Evolutionary conservation across 306 rosid genomes (phyloP).

Genomic region (Albizia julibrissin): DNA sequence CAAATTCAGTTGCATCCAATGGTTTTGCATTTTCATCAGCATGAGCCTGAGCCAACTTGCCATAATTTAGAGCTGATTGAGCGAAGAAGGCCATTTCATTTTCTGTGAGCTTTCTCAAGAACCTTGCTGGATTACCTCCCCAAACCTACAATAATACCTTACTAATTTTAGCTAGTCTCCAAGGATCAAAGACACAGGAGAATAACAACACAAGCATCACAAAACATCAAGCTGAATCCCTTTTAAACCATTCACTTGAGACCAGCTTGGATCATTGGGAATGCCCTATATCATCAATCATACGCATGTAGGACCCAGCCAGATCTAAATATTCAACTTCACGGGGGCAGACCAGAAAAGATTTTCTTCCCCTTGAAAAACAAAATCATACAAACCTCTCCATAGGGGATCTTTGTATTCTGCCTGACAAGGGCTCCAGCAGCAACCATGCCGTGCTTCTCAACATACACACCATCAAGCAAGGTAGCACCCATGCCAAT

Average conservation of each 20-base stretch:
- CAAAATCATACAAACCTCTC: constrained; percentile 70
- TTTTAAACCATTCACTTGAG: constrained; percentile 19
- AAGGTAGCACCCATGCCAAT: constrained; percentile 94
- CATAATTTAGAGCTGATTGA: constrained; percentile 81
- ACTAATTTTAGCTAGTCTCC: background rate
- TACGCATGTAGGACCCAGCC: background rate
- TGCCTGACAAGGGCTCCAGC: constrained; percentile 97
- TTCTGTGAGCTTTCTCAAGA: constrained; percentile 90
- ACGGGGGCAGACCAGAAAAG: background rate
- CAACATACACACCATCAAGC: constrained; percentile 90
- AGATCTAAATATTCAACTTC: constrained; percentile 14
- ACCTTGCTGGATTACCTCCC: constrained; percentile 98
- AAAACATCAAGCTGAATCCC: constrained; percentile 16
- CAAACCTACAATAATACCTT: constrained; percentile 61
- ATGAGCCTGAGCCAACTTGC: constrained; percentile 90
- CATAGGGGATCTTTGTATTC: constrained; percentile 86
- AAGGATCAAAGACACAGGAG: constrained; percentile 17
- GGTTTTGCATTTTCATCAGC: constrained; percentile 83
- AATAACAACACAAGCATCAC: background rate
- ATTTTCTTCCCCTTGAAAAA: constrained; percentile 3
- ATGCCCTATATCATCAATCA: constrained; percentile 14
- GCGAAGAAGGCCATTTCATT: constrained; percentile 87
- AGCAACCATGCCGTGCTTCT: constrained; percentile 93
- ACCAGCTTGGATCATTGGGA: constrained; percentile 19
- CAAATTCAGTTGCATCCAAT: constrained; percentile 73